Conservation (phyloP, 2,329 filamentous ascomycete genomes). For the Ophiocordyceps sinensis region DNA sequence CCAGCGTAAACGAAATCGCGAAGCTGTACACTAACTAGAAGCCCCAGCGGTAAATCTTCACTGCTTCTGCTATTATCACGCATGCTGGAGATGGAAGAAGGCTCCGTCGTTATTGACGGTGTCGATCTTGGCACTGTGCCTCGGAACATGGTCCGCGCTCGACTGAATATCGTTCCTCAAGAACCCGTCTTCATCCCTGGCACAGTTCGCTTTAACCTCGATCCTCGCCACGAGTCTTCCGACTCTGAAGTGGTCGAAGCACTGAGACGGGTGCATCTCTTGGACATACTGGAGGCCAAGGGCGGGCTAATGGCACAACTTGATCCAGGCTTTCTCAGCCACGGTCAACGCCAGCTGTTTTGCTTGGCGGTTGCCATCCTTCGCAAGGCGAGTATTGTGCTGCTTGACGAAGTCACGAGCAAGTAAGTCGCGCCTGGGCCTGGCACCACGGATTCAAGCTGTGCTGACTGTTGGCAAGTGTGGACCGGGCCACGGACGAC, state of each 20-base stretch:
- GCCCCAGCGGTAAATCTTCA: too few relatives aligned
- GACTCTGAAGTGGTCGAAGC: neutral
- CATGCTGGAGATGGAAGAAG: too few relatives aligned
- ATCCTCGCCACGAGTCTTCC: neutral
- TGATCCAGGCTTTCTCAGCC: neutral
- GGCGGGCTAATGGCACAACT: too few relatives aligned
- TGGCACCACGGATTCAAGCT: too few relatives aligned
- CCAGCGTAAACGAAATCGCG: too few relatives aligned
- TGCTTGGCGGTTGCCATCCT: neutral
- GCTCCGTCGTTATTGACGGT: too few relatives aligned
- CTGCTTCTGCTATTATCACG: too few relatives aligned
- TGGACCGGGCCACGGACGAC: neutral
- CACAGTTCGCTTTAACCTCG: neutral
- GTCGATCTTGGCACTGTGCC: too few relatives aligned
- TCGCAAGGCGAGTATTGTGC: neutral
- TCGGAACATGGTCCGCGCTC: neutral
- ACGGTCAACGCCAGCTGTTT: neutral
- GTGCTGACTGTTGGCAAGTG: neutral
- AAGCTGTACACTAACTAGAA: too few relatives aligned
- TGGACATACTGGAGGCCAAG: too few relatives aligned
- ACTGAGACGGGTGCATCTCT: too few relatives aligned
- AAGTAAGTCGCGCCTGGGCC: neutral
- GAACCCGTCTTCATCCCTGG: neutral
- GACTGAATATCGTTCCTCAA: neutral
- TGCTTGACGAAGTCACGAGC: neutral